These are phyloP conservation scores for Leccinum cinnamomeum DNA, from an alignment of 1,284 basidiomycete species.

Conservation along the genomic window DNA sequence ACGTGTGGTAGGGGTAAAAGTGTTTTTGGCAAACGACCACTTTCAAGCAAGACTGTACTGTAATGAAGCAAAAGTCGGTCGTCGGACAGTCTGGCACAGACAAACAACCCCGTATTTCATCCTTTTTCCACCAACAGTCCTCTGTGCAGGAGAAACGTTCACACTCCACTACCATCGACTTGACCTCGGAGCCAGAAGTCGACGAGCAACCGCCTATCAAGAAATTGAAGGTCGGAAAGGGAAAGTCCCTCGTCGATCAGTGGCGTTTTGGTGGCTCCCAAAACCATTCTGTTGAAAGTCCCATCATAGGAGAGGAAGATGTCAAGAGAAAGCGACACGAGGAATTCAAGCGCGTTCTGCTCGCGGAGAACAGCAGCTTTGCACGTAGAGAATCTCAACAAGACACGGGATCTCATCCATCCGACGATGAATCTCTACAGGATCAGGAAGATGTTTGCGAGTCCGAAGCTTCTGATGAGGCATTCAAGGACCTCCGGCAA, in stretches of 20 bases:
- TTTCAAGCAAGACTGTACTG: not conserved
- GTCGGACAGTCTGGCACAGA: conserved; percentile 1
- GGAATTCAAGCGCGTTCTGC: conserved; percentile 55
- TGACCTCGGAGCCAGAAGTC: conserved; percentile 46
- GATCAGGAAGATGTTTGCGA: conserved; percentile 30
- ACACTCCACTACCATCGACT: conserved; percentile 47
- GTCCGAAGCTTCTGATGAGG: conserved; percentile 45
- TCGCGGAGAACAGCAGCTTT: conserved; percentile 46
- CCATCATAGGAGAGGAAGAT: conserved; percentile 15
- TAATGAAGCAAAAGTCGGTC: conserved; percentile 28
- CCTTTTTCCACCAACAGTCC: conserved; percentile 49
- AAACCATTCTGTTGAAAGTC: conserved; percentile 20
- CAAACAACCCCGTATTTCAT: conserved; percentile 51
- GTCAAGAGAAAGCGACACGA: conserved; percentile 40
- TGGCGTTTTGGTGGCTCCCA: conserved; percentile 39
- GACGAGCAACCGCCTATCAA: conserved; percentile 40
- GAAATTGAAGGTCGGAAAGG: conserved; percentile 31
- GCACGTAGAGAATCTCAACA: conserved; percentile 8
- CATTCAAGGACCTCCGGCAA: conserved; percentile 49
- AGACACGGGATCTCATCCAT: conserved; percentile 10
- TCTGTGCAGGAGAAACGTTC: conserved; percentile 31
- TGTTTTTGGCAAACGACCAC: not conserved
- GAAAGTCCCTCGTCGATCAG: conserved; percentile 26
- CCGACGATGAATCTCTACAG: conserved; percentile 26
- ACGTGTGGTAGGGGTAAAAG: conserved; percentile 14